Evolutionary conservation across 768 basidiomycete species (phyloP).

Genomic region (Cyathus striatus): DNA sequence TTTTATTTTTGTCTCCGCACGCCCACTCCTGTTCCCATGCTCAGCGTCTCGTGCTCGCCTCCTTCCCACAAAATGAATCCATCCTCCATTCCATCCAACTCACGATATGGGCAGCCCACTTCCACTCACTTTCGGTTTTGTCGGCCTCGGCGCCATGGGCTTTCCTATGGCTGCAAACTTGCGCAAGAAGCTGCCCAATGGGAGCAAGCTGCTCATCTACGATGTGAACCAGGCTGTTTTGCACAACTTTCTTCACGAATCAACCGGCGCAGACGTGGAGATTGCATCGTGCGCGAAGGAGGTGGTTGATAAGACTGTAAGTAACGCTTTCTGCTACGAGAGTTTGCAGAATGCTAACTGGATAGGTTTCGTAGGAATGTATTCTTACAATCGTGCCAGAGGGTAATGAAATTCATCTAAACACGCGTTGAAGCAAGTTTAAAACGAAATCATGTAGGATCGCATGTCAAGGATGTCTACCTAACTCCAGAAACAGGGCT

Average conservation of each 20-base stretch:
- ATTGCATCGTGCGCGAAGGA: constrained; percentile 22
- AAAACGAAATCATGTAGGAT: constrained; percentile 15
- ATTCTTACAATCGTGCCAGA: constrained; percentile 37
- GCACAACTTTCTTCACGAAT: constrained; percentile 19
- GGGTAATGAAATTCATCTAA: constrained; percentile 14
- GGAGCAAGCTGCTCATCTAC: constrained; percentile 24
- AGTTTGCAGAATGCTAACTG: neutral
- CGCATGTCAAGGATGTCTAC: constrained; percentile 33
- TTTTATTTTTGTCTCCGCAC: too few relatives aligned
- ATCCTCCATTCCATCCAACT: too few relatives aligned
- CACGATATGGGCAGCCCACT: too few relatives aligned
- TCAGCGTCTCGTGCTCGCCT: too few relatives aligned
- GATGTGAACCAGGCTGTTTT: constrained; percentile 25
- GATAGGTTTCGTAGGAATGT: constrained; percentile 20
- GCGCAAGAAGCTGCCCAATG: constrained; percentile 19
- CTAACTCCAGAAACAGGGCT: constrained; percentile 25
- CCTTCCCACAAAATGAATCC: too few relatives aligned
- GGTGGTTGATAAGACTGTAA: constrained; percentile 30
- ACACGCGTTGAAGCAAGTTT: neutral
- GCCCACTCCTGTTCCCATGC: too few relatives aligned
- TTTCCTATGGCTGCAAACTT: constrained; percentile 37
- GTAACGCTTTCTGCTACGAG: constrained; percentile 5
- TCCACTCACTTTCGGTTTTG: constrained; percentile 28
- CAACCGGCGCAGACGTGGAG: constrained; percentile 4
- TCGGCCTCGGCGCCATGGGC: constrained; percentile 39